These are phyloP conservation scores for Hemileccinum impolitum DNA, from an alignment of 768 basidiomycete genomes.

Conservation along the genomic window DNA sequence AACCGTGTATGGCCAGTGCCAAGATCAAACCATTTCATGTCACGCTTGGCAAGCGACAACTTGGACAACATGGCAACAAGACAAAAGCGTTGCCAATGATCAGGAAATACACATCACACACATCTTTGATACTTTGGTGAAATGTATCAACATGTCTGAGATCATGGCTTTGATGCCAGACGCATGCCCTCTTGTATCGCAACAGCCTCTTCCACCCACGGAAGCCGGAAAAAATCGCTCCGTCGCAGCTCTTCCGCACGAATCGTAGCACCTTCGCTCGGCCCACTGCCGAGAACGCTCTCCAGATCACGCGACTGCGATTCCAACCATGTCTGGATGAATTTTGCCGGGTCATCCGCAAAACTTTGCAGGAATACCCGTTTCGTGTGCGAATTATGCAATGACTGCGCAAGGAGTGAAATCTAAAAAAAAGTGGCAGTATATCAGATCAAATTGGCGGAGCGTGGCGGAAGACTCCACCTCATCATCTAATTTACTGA, in stretches of 20 bases:
- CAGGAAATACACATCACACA: no score
- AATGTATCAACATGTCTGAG: not conserved
- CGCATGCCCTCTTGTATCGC: constrained; percentile 81
- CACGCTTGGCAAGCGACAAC: not conserved
- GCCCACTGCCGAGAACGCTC: constrained; percentile 83
- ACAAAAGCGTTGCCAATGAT: not conserved
- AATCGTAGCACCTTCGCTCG: constrained; percentile 72
- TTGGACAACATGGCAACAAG: not conserved
- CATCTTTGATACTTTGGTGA: no score
- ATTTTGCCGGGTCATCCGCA: constrained; percentile 69
- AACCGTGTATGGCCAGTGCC: not conserved
- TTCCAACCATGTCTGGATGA: constrained; percentile 88
- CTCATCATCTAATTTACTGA: constrained; percentile 84
- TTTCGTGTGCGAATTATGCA: constrained; percentile 86
- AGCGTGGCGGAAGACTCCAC: constrained; percentile 36
- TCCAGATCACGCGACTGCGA: constrained; percentile 92
- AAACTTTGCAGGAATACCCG: constrained; percentile 83
- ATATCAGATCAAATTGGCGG: constrained; percentile 17
- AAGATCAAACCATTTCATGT: not conserved
- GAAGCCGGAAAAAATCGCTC: constrained; percentile 87
- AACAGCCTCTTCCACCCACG: constrained; percentile 90
- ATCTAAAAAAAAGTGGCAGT: constrained; percentile 46
- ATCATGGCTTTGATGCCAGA: constrained; percentile 49
- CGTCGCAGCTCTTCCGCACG: constrained; percentile 85
- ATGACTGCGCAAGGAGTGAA: constrained; percentile 75